Conservation (phyloP, 2,329 filamentous ascomycete species). For the Coleophoma crateriformis region DNA sequence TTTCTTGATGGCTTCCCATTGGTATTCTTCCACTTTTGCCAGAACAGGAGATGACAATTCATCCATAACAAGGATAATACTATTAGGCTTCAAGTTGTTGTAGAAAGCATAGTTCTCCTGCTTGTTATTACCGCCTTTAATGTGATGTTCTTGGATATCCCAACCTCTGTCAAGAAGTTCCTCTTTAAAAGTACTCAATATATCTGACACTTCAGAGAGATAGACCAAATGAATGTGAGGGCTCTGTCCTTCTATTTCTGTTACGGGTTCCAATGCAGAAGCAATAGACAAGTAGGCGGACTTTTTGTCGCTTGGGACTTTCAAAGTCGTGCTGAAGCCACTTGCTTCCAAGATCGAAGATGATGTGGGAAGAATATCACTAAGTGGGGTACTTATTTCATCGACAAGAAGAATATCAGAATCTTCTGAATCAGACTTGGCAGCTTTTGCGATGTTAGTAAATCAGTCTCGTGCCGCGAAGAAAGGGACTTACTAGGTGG, state of each 20-base stretch:
- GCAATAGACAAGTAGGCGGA: background rate
- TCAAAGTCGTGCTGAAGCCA: background rate
- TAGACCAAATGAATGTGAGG: background rate
- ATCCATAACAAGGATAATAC: conserved; percentile 9
- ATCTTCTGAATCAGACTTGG: background rate
- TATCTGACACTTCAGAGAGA: background rate
- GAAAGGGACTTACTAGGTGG: background rate
- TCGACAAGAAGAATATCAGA: background rate
- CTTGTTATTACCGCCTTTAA: background rate
- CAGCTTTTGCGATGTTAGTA: background rate
- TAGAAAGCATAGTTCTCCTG: background rate
- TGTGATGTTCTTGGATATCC: background rate
- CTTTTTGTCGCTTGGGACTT: background rate
- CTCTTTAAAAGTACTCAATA: background rate
- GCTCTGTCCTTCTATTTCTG: background rate
- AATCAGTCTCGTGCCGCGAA: background rate
- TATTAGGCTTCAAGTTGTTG: background rate
- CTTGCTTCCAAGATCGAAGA: background rate
- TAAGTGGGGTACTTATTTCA: background rate
- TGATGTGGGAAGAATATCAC: background rate
- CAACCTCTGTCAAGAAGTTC: background rate
- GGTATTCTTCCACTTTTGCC: background rate
- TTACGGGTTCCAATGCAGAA: background rate
- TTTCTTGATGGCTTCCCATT: conserved; percentile 10
- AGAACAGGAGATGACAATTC: conserved; percentile 8